These are phyloP conservation scores for Ogataea corticis DNA, from an alignment of 805 yeast species.

Conservation along the genomic window DNA sequence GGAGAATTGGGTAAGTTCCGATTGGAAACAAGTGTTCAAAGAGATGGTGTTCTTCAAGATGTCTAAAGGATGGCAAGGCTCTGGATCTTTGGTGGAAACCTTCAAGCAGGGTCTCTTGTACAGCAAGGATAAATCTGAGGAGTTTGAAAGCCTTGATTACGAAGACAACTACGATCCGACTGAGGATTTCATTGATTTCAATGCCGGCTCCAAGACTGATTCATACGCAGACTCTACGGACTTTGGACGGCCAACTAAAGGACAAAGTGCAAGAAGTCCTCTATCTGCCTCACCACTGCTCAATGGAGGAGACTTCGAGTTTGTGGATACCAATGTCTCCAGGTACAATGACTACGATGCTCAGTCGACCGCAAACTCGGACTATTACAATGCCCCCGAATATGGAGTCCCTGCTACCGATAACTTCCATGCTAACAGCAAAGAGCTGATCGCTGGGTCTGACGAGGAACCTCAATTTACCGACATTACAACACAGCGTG, in stretches of 20 bases:
- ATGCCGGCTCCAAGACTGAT: conserved; percentile 1
- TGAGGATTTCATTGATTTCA: conserved; percentile 30
- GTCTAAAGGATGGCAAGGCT: conserved; percentile 38
- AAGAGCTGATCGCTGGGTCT: not conserved
- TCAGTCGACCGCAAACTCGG: not conserved
- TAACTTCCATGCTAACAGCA: not conserved
- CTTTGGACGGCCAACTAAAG: conserved; percentile 1
- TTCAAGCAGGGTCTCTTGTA: conserved; percentile 34
- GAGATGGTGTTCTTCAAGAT: conserved; percentile 36
- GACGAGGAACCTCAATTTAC: not conserved
- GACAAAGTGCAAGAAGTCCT: not conserved
- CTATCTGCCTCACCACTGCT: conserved; percentile 1
- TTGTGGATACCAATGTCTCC: not conserved
- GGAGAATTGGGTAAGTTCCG: conserved; percentile 35
- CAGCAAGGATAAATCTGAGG: conserved; percentile 26
- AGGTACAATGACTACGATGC: not conserved
- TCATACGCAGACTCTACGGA: conserved; percentile 9
- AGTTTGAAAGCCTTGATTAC: conserved; percentile 21
- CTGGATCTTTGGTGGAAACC: conserved; percentile 35
- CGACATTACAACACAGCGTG: not conserved
- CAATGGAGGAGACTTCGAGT: not conserved
- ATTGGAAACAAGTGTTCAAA: conserved; percentile 39
- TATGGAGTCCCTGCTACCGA: not conserved
- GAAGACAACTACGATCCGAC: conserved; percentile 31
- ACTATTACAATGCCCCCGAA: conserved; percentile 1